phyloP scores from a whole-genome alignment of 345 rosid genomes.

The Pistacia vera region DNA sequence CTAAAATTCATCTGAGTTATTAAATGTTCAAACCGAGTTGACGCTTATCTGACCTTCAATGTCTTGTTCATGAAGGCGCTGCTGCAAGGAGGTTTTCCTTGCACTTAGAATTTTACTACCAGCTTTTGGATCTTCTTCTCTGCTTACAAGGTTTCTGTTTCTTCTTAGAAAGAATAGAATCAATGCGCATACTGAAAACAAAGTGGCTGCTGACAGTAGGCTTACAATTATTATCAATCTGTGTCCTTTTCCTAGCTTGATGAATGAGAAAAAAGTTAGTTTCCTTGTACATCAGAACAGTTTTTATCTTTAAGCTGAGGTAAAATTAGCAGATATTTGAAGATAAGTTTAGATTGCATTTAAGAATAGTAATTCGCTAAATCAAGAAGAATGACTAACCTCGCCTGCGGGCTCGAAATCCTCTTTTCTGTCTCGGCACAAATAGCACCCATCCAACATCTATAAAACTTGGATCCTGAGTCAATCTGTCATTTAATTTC shows the following conservation, averaged over 20 bases:
- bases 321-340: not conserved
- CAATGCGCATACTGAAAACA: constrained; percentile 16
- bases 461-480: constrained; percentile 27
- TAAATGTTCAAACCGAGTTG: not conserved
- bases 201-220: constrained; percentile 17
- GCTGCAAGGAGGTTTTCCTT: constrained; percentile 15
- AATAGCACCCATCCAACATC: constrained; percentile 36
- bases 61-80: constrained; percentile 12
- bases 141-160: constrained; percentile 8
- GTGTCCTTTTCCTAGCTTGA: constrained; percentile 22
- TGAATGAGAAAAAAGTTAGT: not conserved
- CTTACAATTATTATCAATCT: constrained; percentile 8
- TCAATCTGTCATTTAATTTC: constrained; percentile 15
- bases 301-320: not conserved
- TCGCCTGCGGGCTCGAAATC: constrained; percentile 17
- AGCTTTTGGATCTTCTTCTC: constrained; percentile 7
- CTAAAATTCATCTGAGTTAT: not conserved
- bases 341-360: not conserved
- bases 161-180: constrained; percentile 22
- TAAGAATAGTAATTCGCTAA: not conserved
- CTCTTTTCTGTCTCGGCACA: constrained; percentile 27
- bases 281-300: not conserved
- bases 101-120: constrained; percentile 19
- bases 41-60: constrained; percentile 24
- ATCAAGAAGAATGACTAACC: constrained; percentile 8